Conservation (phyloP, 2,329 filamentous ascomycete genomes). For the Diplodia scrobiculata region DNA sequence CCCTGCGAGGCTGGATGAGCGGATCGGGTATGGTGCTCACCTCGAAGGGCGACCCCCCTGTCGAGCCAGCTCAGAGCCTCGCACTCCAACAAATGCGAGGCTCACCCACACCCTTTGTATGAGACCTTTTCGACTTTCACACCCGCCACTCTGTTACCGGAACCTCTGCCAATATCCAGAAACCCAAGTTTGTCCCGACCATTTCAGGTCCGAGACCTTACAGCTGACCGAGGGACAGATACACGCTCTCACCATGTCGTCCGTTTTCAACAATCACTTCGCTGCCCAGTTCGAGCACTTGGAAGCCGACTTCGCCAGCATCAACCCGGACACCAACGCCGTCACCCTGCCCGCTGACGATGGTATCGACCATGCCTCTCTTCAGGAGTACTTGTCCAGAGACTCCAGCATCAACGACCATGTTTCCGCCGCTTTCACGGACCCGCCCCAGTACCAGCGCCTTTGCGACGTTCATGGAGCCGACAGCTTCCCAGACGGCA, state of each 20-base stretch:
- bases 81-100: not conserved
- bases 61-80: not conserved
- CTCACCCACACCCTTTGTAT: not conserved
- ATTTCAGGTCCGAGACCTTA: not conserved
- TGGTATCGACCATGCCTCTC: not conserved
- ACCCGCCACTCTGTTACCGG: not conserved
- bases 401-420: not conserved
- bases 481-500: not conserved
- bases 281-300: not conserved
- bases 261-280: not conserved
- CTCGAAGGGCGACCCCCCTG: constrained; percentile 16
- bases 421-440: not conserved
- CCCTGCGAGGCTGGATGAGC: not conserved
- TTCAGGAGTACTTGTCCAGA: not conserved
- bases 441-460: too few species aligned
- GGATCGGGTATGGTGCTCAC: not conserved
- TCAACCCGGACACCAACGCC: too few species aligned
- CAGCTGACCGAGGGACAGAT: not conserved
- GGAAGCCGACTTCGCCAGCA: not conserved
- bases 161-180: not conserved
- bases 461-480: too few species aligned
- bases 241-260: not conserved
- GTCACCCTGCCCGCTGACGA: not conserved
- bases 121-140: not conserved
- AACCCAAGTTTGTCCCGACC: not conserved